A percentile compares a stretch with the other conserved stretches of the same genome.
Conservation (phyloP, 768 basidiomycete species). For the Agrocybe praecox region DNA sequence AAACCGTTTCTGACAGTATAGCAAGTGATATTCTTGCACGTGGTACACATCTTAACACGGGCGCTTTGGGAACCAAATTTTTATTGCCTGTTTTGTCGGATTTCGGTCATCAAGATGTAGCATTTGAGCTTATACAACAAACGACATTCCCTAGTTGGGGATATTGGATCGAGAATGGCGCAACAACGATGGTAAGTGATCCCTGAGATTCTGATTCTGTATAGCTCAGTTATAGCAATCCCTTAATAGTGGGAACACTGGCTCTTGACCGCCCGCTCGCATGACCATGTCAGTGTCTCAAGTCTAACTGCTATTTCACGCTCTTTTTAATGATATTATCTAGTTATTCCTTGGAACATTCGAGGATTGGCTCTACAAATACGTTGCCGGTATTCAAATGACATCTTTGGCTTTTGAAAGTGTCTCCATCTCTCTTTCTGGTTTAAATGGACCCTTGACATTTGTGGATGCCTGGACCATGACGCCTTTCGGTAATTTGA, state of each 20-base stretch:
- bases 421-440: slow-evolving; percentile 20
- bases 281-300: slow-evolving; percentile 27
- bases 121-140: slow-evolving; percentile 26
- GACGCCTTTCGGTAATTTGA: slow-evolving; percentile 31
- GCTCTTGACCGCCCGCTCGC: slow-evolving; percentile 28
- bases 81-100: slow-evolving; percentile 25
- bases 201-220: too few species aligned
- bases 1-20: slow-evolving; percentile 27
- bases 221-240: too few species aligned
- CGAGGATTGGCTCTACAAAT: slow-evolving; percentile 32
- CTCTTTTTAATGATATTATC: not conserved
- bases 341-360: slow-evolving; percentile 33
- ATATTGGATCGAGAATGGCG: slow-evolving; percentile 31
- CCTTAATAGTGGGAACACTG: slow-evolving; percentile 33
- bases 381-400: slow-evolving; percentile 27
- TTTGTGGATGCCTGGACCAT: slow-evolving; percentile 26
- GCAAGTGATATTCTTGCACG: slow-evolving; percentile 20
- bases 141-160: slow-evolving; percentile 33
- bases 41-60: slow-evolving; percentile 27
- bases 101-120: slow-evolving; percentile 23
- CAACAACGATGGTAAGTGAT: slow-evolving; percentile 26
- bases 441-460: slow-evolving; percentile 16
- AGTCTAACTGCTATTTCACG: not conserved
- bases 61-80: slow-evolving; percentile 26
- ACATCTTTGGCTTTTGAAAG: slow-evolving; percentile 26